Evolutionary conservation across 257 asterid genomes (phyloP), one percentile per base, ranked within the genome.

Genomic region (Jacaranda mimosifolia): DNA sequence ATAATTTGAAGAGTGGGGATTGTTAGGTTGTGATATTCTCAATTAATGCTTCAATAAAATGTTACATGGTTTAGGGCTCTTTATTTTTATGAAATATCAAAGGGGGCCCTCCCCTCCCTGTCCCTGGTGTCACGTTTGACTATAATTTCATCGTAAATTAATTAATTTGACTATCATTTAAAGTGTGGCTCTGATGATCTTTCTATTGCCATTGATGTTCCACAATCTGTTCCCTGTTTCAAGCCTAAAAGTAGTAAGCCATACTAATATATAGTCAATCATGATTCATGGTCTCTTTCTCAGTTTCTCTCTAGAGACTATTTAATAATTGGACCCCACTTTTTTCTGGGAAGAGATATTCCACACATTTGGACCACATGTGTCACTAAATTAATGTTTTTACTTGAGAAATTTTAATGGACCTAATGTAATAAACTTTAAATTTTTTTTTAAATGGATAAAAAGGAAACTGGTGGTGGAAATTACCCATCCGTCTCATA

Each of bases 151-250:
- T 60, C 18, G 32, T 21, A 56, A 9, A 32, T 53, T 42, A 42
- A 9, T 42, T 42, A 42, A 26, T 26, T 70, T 52, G 76, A 56
- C 66, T 56, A 56, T 71, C 8, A 55, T 71, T 56, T 39, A 36
- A 36, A 63, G 13, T 38, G 43, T 13, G 36, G 26, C 1, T 59
- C 8, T 21, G 3, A 59, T 59, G 10, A 59, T 35, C 17, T 14
- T 62, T 62, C 35, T 40, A 39, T 64, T 64, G 52, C 6, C 35
- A 39, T 62, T 60, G 35, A 45, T 74, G 35, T 40, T 56, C 77
- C 68, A 46, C 51, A 75, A 79, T 63, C 12, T 55, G 6, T 53
- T 78, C 76, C 81, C 26, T 45, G 74, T 70, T 83, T 66, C 64
- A 70, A 35, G 74, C 71, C 63, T 32, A 39, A 65, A 77, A 57